Evolutionary conservation across 805 yeast genomes (phyloP), one percentile per base, ranked within the genome.

Genomic region (Candida loeiensis): DNA sequence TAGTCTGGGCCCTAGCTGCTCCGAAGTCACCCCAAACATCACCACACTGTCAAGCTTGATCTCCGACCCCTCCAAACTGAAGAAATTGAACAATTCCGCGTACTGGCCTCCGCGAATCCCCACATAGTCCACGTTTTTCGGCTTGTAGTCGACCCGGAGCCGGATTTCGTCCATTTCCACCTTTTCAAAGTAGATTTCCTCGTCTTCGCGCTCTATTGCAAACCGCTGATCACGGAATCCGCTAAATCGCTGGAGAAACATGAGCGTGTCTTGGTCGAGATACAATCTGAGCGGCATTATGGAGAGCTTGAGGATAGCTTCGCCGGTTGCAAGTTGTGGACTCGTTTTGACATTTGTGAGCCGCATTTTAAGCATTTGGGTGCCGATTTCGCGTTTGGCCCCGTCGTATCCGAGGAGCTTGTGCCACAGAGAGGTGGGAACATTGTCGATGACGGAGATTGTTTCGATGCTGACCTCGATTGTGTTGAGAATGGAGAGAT

Each of bases 201-300:
- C 93, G 33, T 82, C 88, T 43, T 66, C 72, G 9, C 43, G 29
- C n/a, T 79, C 71, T 12, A 85, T 63, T 3, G 74, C 73, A 55
- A 85, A 85, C 43, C 93, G 61, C 2, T 65, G 49, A 52, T 86
- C 95, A 53, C 78, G 82, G 56, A 93, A 93, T 44, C 81, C 89
- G 24, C 84, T 78, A 61, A 88, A 93, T 26, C 96, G 67, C 0
- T 79, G 76, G 22, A 89, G 50, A 48, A 91, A 90, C 41, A 89
- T 96, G 14, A 89, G 66, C 0, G 97, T 86, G 53, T 91, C 98
- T 58, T 93, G 99, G 59, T 93, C 98, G 32, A 93, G 79, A 56
- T 87, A 88, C 12, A 93, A 59, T 37, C 96, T 68, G 32, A 93
- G 54, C 0, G 99, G 99, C 14, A 85, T 64, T 0, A 87, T 61